phyloP scores from a whole-genome alignment of 441 rosid genomes.

The Eruca vesicaria region DNA sequence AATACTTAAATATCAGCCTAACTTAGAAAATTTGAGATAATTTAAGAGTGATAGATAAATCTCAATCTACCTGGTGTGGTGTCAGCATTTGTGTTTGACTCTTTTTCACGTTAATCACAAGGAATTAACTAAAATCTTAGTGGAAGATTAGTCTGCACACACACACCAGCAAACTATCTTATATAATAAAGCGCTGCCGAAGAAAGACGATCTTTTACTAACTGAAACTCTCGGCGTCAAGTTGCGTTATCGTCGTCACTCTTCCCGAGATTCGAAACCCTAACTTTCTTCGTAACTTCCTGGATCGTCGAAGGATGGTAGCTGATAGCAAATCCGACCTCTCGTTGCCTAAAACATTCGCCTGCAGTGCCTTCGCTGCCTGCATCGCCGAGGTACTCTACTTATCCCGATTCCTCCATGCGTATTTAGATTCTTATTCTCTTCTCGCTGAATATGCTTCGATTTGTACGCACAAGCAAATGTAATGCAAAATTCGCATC shows the following conservation, averaged over 20 bases:
- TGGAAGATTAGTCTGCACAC: neutral
- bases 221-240: constrained; percentile 12
- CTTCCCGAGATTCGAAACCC: constrained; percentile 27
- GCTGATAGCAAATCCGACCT: constrained; percentile 78
- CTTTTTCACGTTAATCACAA: neutral
- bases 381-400: constrained; percentile 86
- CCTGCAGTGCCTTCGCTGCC: constrained; percentile 92
- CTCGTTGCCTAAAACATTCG: constrained; percentile 78
- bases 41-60: neutral
- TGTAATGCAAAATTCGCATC: neutral
- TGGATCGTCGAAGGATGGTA: constrained; percentile 53
- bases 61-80: constrained; percentile 1
- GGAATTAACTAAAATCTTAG: neutral
- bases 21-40: neutral
- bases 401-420: neutral
- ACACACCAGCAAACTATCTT: neutral
- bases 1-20: neutral
- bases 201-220: constrained; percentile 3
- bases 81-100: constrained; percentile 14
- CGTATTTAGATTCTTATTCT: neutral
- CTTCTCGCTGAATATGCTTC: neutral
- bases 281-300: neutral
- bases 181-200: neutral
- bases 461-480: neutral
- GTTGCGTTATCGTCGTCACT: constrained; percentile 30